phyloP scores from a whole-genome alignment of 2,329 filamentous ascomycete species.

The Fonsecaea monophora region DNA sequence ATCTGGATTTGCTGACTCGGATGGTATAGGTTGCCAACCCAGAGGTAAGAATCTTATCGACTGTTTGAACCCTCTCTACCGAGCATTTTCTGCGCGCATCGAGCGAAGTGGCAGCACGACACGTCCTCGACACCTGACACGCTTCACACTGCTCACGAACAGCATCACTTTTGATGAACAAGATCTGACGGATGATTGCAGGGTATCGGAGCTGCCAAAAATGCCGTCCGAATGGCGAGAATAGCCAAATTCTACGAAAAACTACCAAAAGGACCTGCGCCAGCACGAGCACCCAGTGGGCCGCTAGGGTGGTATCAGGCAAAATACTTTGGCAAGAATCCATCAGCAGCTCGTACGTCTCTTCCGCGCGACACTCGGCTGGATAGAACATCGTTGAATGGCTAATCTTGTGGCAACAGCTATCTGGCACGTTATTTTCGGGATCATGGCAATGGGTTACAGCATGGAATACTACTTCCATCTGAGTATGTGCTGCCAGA shows the following conservation, averaged over 20 bases:
- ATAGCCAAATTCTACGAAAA: constrained; percentile 99
- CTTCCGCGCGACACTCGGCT: neutral
- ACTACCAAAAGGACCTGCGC: constrained; percentile 89
- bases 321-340: constrained; percentile 92
- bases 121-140: neutral
- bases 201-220: constrained; percentile 92
- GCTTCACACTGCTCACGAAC: neutral
- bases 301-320: constrained; percentile 85
- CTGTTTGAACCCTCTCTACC: neutral
- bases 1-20: constrained; percentile 21
- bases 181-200: constrained; percentile 50
- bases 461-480: constrained; percentile 99
- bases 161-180: neutral
- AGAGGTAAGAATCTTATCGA: constrained; percentile 29
- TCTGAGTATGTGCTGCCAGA: constrained; percentile 73
- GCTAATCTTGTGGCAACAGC: constrained; percentile 60
- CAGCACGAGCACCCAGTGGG: constrained; percentile 80
- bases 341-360: constrained; percentile 82
- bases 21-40: constrained; percentile 31
- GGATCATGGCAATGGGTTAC: constrained; percentile 83
- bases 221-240: constrained; percentile 96
- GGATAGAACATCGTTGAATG: constrained; percentile 1
- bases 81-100: neutral
- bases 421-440: constrained; percentile 82
- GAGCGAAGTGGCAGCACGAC: neutral